Evolutionary conservation across 106 monocot genomes (phyloP), one percentile per base, ranked within the genome.

Genomic region (Apostasia ramifera): DNA sequence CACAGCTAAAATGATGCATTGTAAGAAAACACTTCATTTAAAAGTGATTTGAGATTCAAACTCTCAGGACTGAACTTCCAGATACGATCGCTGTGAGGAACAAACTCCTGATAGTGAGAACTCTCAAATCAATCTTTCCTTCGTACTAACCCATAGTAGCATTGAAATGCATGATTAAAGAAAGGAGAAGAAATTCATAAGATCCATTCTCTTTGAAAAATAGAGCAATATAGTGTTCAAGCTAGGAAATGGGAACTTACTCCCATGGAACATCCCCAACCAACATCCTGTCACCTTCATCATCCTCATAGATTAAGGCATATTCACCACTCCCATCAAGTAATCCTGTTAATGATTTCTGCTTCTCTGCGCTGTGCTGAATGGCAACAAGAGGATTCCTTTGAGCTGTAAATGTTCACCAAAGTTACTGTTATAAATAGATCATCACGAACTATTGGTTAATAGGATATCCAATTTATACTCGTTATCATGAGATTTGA

Each of bases 241-340:
- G 26, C 26, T 26, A 26, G 26, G 26, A 26, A 26, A 41, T 4
- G 44, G 3, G 12, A 47, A 66, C 94, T 86, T 92, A 97, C 97
- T 89, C 73, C 97, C 97, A 97, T 6, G 97, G 89, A 65, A 97
- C 92, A 81, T 97, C 92, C 6, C 97, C 97, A 45, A 83, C 97
- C 45, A 97, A 64, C 73, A 97, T 80, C 70, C 68, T 81, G 66
- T 97, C 92, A 10, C 97, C 97, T 80, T 92, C 97, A 66, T 79
- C 66, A 41, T 97, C 97, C 71, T 92, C 97, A 76, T 92, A 92
- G 61, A 97, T 89, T 63, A 97, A 61, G 15, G 92, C 89, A 51
- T 84, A 89, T 61, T 97, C 89, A 14, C 95, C 92, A 42, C 71
- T 85, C 8, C 92, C 89, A 79, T 89, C 84, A 5, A 91, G 41